Evolutionary conservation across 129 eudicot genomes (phyloP).

Genomic region (Flaveria linearis): DNA sequence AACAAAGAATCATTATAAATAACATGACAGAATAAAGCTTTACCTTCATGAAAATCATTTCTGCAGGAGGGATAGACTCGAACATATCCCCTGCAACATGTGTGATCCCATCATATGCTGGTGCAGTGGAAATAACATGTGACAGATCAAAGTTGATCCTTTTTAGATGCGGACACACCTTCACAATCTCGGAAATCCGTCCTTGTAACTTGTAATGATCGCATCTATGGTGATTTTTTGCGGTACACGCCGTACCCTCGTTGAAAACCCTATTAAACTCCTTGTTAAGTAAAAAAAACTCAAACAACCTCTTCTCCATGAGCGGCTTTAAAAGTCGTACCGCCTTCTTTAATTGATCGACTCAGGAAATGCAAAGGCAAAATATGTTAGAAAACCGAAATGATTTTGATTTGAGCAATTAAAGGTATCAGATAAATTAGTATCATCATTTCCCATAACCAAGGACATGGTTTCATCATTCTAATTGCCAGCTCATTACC

Average conservation of each 20-base stretch:
- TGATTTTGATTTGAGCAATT: too few relatives aligned
- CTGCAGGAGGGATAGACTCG: constrained; percentile 31
- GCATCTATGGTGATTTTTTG: constrained; percentile 21
- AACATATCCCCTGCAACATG: constrained; percentile 46
- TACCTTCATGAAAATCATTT: constrained; percentile 46
- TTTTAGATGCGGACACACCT: constrained; percentile 36
- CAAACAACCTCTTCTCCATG: constrained; percentile 40
- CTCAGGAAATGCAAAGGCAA: constrained; percentile 26
- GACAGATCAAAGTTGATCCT: constrained; percentile 47
- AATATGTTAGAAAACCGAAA: too few relatives aligned
- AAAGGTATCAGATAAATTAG: too few relatives aligned
- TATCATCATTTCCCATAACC: too few relatives aligned
- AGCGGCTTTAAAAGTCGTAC: constrained; percentile 31
- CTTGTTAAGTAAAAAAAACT: constrained; percentile 15
- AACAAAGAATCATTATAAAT: too few relatives aligned
- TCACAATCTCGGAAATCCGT: constrained; percentile 38
- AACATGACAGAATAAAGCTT: background rate
- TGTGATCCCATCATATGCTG: constrained; percentile 10
- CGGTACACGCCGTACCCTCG: constrained; percentile 36
- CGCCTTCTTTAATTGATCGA: constrained; percentile 39
- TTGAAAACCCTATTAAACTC: constrained; percentile 35
- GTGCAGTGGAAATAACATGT: constrained; percentile 40
- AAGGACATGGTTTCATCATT: too few relatives aligned
- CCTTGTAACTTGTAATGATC: constrained; percentile 8
- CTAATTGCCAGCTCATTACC: too few relatives aligned